These are phyloP conservation scores for Pichia terricola DNA, from an alignment of 1,139 yeast species.

Conservation along the genomic window DNA sequence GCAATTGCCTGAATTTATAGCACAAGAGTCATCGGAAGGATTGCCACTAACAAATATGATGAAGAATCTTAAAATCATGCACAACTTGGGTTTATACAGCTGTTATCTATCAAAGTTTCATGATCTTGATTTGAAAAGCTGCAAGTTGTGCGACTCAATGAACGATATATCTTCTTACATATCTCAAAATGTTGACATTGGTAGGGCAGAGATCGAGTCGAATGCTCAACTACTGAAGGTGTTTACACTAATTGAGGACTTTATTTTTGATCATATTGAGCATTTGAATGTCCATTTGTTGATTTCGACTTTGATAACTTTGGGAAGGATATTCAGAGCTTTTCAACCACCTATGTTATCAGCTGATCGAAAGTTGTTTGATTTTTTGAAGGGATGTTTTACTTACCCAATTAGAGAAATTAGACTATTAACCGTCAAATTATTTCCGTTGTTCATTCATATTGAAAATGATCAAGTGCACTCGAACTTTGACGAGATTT, in stretches of 20 bases:
- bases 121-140: conserved; percentile 26
- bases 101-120: conserved; percentile 32
- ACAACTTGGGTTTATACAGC: conserved; percentile 32
- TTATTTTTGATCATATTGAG: conserved; percentile 14
- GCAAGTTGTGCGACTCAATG: conserved; percentile 33
- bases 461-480: conserved; percentile 21
- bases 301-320: conserved; percentile 20
- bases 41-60: not conserved
- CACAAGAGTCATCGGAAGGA: not conserved
- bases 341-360: conserved; percentile 34
- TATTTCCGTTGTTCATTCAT: conserved; percentile 37
- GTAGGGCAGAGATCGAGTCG: conserved; percentile 21
- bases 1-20: not conserved
- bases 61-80: not conserved
- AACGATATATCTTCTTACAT: conserved; percentile 16
- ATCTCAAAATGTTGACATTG: conserved; percentile 19
- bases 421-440: conserved; percentile 38
- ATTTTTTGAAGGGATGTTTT: conserved; percentile 23
- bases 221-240: conserved; percentile 13
- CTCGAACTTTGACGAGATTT: not conserved
- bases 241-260: conserved; percentile 10
- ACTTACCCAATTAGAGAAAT: conserved; percentile 39
- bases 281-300: conserved; percentile 23
- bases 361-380: conserved; percentile 17
- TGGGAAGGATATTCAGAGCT: conserved; percentile 40